Evolutionary conservation across 805 yeast genomes (phyloP).

Genomic region (Myxozyma nipponensis): DNA sequence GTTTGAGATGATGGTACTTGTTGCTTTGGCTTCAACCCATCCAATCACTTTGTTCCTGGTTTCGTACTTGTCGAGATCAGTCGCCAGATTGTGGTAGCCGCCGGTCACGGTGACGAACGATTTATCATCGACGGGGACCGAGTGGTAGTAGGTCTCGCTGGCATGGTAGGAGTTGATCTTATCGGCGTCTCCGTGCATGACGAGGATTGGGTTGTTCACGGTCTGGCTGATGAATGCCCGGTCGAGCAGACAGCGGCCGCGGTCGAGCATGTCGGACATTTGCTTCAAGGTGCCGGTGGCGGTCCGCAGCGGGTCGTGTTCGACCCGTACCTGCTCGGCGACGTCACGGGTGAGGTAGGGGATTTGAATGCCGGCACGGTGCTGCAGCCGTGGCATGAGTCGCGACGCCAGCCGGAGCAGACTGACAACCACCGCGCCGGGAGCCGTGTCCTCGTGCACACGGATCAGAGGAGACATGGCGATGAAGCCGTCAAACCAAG

Average conservation of each 20-base stretch:
- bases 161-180: conserved; percentile 24
- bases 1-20: too few species aligned
- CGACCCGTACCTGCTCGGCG: conserved; percentile 25
- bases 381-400: conserved; percentile 32
- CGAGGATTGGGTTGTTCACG: conserved; percentile 37
- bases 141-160: conserved; percentile 26
- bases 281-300: conserved; percentile 33
- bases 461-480: conserved; percentile 38
- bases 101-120: conserved; percentile 25
- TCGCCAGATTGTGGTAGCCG: conserved; percentile 31
- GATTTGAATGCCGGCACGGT: conserved; percentile 30
- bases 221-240: conserved; percentile 32
- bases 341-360: conserved; percentile 34
- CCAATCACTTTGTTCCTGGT: too few species aligned
- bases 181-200: conserved; percentile 36
- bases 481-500: conserved; percentile 35
- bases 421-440: conserved; percentile 30
- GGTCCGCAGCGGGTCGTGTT: conserved; percentile 33
- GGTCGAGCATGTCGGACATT: conserved; percentile 35
- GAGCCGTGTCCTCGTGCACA: conserved; percentile 28
- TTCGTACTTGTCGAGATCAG: too few species aligned
- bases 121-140: conserved; percentile 29
- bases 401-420: conserved; percentile 32
- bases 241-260: conserved; percentile 36
- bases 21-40: too few species aligned